Conservation (phyloP, 2,329 filamentous ascomycete genomes). For the Orbilia ellipsospora region DNA sequence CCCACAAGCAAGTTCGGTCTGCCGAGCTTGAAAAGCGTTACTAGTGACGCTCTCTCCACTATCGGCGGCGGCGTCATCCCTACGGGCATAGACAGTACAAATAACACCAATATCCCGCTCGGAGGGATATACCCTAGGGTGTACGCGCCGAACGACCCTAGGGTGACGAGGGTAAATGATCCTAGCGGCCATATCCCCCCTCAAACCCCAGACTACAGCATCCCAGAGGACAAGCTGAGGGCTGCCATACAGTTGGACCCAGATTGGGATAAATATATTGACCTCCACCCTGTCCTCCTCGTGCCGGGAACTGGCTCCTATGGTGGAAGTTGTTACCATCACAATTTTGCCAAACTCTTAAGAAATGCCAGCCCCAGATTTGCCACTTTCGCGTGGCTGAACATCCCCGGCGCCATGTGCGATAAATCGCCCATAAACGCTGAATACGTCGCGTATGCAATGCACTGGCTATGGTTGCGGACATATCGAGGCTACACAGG, state of each 20-base stretch:
- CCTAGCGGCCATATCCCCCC: constrained; percentile 44
- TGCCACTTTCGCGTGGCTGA: constrained; percentile 69
- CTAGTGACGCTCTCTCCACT: constrained; percentile 49
- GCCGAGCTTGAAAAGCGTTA: constrained; percentile 41
- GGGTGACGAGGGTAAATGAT: constrained; percentile 12
- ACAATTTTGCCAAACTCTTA: constrained; percentile 67
- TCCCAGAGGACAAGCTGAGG: constrained; percentile 65
- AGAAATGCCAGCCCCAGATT: constrained; percentile 60
- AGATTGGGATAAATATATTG: constrained; percentile 65
- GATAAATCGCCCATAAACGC: constrained; percentile 67
- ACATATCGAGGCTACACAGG: constrained; percentile 66
- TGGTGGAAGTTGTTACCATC: constrained; percentile 64
- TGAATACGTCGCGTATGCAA: constrained; percentile 70
- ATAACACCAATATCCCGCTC: constrained; percentile 39
- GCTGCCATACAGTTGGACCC: constrained; percentile 68
- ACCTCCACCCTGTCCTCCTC: constrained; percentile 66
- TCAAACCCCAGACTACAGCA: constrained; percentile 66
- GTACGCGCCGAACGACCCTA: constrained; percentile 25
- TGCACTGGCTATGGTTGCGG: constrained; percentile 58
- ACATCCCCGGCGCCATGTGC: constrained; percentile 66
- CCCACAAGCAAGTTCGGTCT: constrained; percentile 22
- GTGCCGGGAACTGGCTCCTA: constrained; percentile 68
- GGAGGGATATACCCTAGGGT: constrained; percentile 62
- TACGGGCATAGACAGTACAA: constrained; percentile 32
- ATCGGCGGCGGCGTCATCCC: constrained; percentile 34